Evolutionary conservation across 2,329 filamentous ascomycete species (phyloP).

Genomic region (Tolypocladium ophioglossoides): DNA sequence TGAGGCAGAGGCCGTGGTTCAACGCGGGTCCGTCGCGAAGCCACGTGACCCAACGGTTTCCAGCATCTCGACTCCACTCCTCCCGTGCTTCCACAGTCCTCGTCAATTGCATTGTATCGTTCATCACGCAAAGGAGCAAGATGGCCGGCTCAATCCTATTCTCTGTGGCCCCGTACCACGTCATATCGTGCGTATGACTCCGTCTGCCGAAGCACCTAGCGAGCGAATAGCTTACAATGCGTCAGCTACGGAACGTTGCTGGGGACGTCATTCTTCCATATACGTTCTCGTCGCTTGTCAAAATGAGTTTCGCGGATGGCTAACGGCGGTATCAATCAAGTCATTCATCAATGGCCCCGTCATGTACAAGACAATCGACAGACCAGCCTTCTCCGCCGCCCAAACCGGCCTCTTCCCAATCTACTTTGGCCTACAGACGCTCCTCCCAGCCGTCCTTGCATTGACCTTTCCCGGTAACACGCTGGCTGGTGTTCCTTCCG

Average conservation of each 20-base stretch:
- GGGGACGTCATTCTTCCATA: constrained; percentile 79
- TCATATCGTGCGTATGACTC: constrained; percentile 53
- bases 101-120: background rate
- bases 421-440: constrained; percentile 80
- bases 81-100: background rate
- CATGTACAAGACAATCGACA: constrained; percentile 65
- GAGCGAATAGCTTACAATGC: constrained; percentile 10
- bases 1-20: background rate
- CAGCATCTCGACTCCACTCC: background rate
- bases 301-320: background rate
- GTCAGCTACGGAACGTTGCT: constrained; percentile 76
- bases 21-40: constrained; percentile 17
- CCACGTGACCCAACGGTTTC: constrained; percentile 16
- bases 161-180: constrained; percentile 63
- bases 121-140: background rate
- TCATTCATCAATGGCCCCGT: constrained; percentile 68
- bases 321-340: constrained; percentile 41
- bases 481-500: constrained; percentile 33
- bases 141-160: constrained; percentile 45
- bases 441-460: constrained; percentile 60
- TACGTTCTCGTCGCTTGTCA: constrained; percentile 17
- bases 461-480: constrained; percentile 67
- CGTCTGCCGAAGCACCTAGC: background rate
- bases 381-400: constrained; percentile 70
- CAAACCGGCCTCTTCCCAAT: constrained; percentile 76